These are phyloP conservation scores for Thelephora terrestris DNA, from an alignment of 1,284 basidiomycete genomes.

Conservation along the genomic window DNA sequence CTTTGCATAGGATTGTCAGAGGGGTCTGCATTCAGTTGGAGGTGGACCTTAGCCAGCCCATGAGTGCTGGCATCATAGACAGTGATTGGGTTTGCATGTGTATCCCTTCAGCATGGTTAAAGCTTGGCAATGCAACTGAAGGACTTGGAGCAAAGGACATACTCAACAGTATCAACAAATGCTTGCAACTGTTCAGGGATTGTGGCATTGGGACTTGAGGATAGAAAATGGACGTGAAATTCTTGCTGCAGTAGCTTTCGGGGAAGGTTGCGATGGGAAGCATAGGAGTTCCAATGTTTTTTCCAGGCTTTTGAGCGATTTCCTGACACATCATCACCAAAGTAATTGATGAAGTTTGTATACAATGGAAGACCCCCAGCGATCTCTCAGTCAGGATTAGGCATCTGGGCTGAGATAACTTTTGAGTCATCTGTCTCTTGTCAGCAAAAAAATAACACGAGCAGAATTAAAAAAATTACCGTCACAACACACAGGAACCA, in stretches of 20 bases:
- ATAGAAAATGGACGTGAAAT: conserved; percentile 24
- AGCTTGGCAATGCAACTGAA: too few species aligned
- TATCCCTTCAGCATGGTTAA: too few species aligned
- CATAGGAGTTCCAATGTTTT: conserved; percentile 17
- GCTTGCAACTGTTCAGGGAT: conserved; percentile 24
- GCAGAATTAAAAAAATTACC: not conserved
- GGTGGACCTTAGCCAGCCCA: too few species aligned
- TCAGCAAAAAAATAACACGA: too few species aligned
- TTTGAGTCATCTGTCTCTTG: too few species aligned
- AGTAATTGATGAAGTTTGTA: conserved; percentile 8
- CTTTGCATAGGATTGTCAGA: conserved; percentile 37
- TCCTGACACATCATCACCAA: conserved; percentile 11
- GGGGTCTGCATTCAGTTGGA: too few species aligned
- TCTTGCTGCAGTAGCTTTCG: conserved; percentile 22
- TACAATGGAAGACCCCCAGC: conserved; percentile 12
- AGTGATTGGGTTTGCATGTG: too few species aligned
- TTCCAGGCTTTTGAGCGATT: conserved; percentile 14
- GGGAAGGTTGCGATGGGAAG: conserved; percentile 20
- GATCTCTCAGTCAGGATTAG: conserved; percentile 10
- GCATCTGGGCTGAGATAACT: conserved; percentile 5
- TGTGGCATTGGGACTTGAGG: conserved; percentile 22
- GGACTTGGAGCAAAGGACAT: too few species aligned
- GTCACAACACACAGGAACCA: not conserved
- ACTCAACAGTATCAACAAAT: conserved; percentile 18
- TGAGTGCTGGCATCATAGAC: too few species aligned